Evolutionary conservation across 371 early-diverging fungal species (phyloP).

Genomic region (Apophysomyces ossiformis): DNA sequence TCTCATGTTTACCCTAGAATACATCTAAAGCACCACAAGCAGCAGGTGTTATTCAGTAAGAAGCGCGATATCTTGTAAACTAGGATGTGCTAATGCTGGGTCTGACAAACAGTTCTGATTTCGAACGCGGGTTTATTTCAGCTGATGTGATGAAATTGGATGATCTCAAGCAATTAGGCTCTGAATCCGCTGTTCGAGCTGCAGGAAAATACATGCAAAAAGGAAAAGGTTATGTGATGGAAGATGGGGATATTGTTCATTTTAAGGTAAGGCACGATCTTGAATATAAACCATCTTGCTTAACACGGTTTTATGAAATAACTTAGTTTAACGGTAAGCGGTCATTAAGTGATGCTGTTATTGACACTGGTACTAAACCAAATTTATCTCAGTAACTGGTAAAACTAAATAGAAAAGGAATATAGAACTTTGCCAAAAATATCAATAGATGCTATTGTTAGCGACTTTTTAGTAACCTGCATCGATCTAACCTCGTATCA

Average conservation of each 20-base stretch:
- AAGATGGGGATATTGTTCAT: slow-evolving; percentile 91
- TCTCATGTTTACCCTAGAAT: slow-evolving; percentile 42
- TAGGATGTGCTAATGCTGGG: too few species aligned
- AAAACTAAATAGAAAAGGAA: too few species aligned
- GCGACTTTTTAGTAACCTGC: too few species aligned
- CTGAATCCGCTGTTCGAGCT: slow-evolving; percentile 42
- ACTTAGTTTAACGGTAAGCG: slow-evolving; percentile 26
- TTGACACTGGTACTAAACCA: too few species aligned
- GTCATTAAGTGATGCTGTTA: too few species aligned
- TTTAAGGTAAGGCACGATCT: slow-evolving; percentile 60
- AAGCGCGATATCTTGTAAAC: background rate
- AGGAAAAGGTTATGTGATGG: slow-evolving; percentile 95
- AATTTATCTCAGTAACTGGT: too few species aligned
- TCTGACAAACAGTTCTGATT: slow-evolving; percentile 59
- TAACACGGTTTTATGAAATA: background rate
- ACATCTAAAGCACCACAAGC: slow-evolving; percentile 91
- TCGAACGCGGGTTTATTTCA: slow-evolving; percentile 90
- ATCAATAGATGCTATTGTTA: too few species aligned
- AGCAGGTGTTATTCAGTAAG: slow-evolving; percentile 81
- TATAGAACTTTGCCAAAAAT: too few species aligned
- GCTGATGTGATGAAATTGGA: slow-evolving; percentile 87
- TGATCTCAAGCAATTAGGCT: slow-evolving; percentile 67
- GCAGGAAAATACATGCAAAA: slow-evolving; percentile 79
- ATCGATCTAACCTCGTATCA: too few species aligned
- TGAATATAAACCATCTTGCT: background rate